Conservation (phyloP, 2,329 filamentous ascomycete species). For the Gnomoniopsis smithogilvyi region DNA sequence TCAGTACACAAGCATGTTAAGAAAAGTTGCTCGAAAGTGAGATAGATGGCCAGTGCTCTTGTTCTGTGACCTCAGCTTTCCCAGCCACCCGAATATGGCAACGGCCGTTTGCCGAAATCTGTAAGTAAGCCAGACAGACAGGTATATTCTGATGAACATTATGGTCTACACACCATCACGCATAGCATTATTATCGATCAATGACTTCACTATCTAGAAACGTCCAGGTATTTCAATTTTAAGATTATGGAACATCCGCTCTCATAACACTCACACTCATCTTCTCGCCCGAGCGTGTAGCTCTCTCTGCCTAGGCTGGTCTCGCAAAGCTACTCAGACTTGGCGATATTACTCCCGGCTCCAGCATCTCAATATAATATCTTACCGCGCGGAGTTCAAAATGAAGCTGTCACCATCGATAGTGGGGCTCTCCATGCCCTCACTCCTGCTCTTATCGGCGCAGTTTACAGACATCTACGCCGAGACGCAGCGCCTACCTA, state of each 20-base stretch:
- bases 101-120: neutral
- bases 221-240: neutral
- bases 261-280: neutral
- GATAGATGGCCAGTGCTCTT: neutral
- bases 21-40: neutral
- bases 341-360: no score
- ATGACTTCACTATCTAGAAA: neutral
- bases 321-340: neutral
- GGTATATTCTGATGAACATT: neutral
- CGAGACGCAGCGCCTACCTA: conserved; percentile 38
- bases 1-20: neutral
- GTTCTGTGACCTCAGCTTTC: neutral
- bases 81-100: neutral
- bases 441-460: conserved; percentile 42
- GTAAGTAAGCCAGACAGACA: neutral
- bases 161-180: no score
- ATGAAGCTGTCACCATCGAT: conserved; percentile 39
- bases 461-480: conserved; percentile 32
- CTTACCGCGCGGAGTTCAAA: neutral
- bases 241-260: neutral
- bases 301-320: neutral
- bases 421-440: conserved; percentile 38
- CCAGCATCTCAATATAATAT: neutral
- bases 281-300: no score
- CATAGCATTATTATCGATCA: neutral